Evolutionary conservation across 1,284 basidiomycete genomes (phyloP), one percentile per base, ranked within the genome.

Genomic region (Agroathelia rolfsii): DNA sequence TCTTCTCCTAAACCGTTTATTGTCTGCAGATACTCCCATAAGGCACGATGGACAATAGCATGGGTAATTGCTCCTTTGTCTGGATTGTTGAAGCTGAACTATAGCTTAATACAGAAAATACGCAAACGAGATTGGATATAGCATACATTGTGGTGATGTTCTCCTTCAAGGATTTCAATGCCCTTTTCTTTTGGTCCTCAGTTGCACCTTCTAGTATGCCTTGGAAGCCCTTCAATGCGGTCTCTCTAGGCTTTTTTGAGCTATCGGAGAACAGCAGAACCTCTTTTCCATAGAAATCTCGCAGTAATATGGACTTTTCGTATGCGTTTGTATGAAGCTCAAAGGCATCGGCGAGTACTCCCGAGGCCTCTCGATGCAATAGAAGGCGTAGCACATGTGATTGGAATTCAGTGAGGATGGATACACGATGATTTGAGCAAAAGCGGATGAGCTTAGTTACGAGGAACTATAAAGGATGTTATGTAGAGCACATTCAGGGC

Each of bases 261-360:
- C 70, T 72, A 4, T 69, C 47, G 1, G 63, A 75, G 52, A 90
- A 88, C 20, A 94, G 56, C 3, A 69, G 62, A 1, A 77, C 79
- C 53, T 94, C 88, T 49, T 83, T 84, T 11, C 88, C 88, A 45
- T 89, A 94, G 47, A 93, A 89, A 41, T 89, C 86, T 18, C 80
- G 72, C 6, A 92, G 60, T 4, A 93, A 65, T 23, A 87, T 59
- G 0, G 78, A 69, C 15, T 84, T 72, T 48, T 92, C 87, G 44
- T 83, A 84, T 0, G 84, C 76, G 31, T 87, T 86, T 2, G 80
- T 71, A 47, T 86, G 82, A 0, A 92, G 68, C 50, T 90, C 88
- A 47, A 83, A 94, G 3, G 87, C 72, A 49, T 92, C 88, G 0
- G 87, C 81, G 9, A 94, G 63, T 4, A 88, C 81, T 6, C 72